Evolutionary conservation across 1,284 basidiomycete genomes (phyloP).

Genomic region (Moesziomyces aphidis): DNA sequence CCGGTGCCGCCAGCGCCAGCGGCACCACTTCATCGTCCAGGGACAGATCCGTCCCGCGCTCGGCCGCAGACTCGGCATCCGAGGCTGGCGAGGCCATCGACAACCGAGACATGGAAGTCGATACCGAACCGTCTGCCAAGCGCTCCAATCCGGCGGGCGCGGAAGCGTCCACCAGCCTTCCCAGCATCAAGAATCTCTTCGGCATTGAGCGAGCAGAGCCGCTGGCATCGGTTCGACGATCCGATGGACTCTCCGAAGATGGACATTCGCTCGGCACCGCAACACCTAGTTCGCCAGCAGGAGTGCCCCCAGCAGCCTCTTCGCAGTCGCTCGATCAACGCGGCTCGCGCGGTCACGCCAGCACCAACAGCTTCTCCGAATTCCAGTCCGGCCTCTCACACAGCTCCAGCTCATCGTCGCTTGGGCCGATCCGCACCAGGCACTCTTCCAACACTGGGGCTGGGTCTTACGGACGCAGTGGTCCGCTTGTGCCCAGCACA

Average conservation of each 20-base stretch:
- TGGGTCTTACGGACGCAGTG: conserved; percentile 31
- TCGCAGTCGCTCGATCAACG: conserved; percentile 29
- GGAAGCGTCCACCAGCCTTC: conserved; percentile 35
- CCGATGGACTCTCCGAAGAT: conserved; percentile 28
- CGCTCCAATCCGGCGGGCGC: conserved; percentile 6
- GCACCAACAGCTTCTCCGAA: conserved; percentile 47
- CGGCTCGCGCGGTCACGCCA: conserved; percentile 34
- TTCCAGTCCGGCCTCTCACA: conserved; percentile 37
- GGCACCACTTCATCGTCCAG: conserved; percentile 15
- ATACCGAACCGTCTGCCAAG: conserved; percentile 24
- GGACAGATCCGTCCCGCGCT: conserved; percentile 30
- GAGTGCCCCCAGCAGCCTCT: conserved; percentile 8
- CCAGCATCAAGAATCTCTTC: conserved; percentile 50
- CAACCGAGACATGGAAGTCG: conserved; percentile 38
- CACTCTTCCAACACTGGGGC: conserved; percentile 32
- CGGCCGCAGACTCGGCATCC: conserved; percentile 19
- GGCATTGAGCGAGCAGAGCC: conserved; percentile 42
- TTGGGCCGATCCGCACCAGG: conserved; percentile 41
- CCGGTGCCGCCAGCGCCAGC: conserved; percentile 30
- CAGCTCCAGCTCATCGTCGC: conserved; percentile 41
- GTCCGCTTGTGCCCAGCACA: conserved; percentile 32
- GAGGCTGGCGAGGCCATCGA: conserved; percentile 22
- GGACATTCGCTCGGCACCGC: conserved; percentile 21
- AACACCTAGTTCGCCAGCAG: conserved; percentile 31
- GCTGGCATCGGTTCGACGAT: conserved; percentile 30